Conservation (phyloP, 768 basidiomycete genomes). For the Coprinopsis marcescibilis region DNA sequence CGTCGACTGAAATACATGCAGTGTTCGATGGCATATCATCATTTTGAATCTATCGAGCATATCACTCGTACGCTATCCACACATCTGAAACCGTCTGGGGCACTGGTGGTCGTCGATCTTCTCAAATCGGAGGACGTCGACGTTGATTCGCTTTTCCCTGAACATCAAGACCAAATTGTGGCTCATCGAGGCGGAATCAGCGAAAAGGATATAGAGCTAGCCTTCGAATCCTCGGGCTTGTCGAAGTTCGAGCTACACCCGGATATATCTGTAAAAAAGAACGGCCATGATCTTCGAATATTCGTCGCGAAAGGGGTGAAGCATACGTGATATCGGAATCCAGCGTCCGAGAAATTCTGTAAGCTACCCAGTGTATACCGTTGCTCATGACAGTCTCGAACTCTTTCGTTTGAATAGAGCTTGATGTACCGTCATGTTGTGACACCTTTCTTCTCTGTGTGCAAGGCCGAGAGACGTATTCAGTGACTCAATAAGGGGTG, state of each 20-base stretch:
- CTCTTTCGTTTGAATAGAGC: too few species aligned
- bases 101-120: constrained; percentile 51
- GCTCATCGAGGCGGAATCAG: constrained; percentile 26
- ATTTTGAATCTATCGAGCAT: constrained; percentile 43
- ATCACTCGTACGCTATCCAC: constrained; percentile 42
- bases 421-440: too few species aligned
- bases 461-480: too few species aligned
- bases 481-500: too few species aligned
- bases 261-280: constrained; percentile 15
- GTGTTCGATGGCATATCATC: constrained; percentile 64
- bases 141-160: constrained; percentile 18
- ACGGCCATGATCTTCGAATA: constrained; percentile 15
- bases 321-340: too few species aligned
- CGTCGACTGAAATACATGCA: constrained; percentile 18
- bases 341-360: too few species aligned
- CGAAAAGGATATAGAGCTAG: constrained; percentile 18
- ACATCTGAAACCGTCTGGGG: constrained; percentile 52
- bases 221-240: constrained; percentile 23
- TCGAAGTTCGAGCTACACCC: constrained; percentile 16
- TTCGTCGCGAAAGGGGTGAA: constrained; percentile 20
- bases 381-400: too few species aligned
- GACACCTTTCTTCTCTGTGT: too few species aligned
- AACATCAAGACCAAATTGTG: constrained; percentile 21
- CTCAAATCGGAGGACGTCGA: constrained; percentile 22
- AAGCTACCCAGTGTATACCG: too few species aligned